Evolutionary conservation across 2,329 filamentous ascomycete genomes (phyloP).

Genomic region (Trichoderma sp.): DNA sequence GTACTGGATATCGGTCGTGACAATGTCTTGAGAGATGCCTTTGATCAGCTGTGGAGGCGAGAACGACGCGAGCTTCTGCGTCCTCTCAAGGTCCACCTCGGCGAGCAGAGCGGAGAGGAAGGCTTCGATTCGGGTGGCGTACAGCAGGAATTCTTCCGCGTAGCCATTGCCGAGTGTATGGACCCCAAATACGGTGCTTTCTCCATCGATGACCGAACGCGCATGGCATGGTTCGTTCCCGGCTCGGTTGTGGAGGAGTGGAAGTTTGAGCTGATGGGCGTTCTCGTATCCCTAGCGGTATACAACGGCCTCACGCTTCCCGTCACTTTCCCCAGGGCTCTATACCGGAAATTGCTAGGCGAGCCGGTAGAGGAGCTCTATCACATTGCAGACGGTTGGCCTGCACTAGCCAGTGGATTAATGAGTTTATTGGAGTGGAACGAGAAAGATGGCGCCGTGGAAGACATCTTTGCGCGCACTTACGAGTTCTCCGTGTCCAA

Average conservation of each 20-base stretch:
- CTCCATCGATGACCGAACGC: constrained; percentile 71
- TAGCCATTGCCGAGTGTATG: constrained; percentile 78
- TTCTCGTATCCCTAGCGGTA: constrained; percentile 85
- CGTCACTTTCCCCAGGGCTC: constrained; percentile 79
- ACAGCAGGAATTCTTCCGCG: constrained; percentile 92
- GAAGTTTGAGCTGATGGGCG: constrained; percentile 86
- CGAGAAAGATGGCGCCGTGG: constrained; percentile 71
- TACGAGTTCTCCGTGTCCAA: constrained; percentile 77
- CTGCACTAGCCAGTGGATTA: constrained; percentile 74
- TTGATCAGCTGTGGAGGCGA: constrained; percentile 87
- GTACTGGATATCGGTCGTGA: constrained; percentile 69
- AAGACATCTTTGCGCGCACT: constrained; percentile 78
- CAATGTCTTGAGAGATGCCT: constrained; percentile 69
- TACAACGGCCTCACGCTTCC: constrained; percentile 94
- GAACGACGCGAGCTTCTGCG: constrained; percentile 79
- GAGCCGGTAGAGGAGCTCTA: constrained; percentile 69
- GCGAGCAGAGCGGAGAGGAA: constrained; percentile 79
- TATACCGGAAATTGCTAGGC: constrained; percentile 79
- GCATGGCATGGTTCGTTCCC: constrained; percentile 86
- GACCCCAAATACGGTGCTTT: constrained; percentile 80
- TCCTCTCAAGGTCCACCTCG: constrained; percentile 85
- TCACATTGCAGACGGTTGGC: constrained; percentile 86
- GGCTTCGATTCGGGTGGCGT: constrained; percentile 94
- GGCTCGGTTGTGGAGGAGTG: constrained; percentile 79
- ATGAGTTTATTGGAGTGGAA: constrained; percentile 74